Evolutionary conservation across 176 grass and related monocot genomes (phyloP).

Genomic region (Aegilops speltoides): DNA sequence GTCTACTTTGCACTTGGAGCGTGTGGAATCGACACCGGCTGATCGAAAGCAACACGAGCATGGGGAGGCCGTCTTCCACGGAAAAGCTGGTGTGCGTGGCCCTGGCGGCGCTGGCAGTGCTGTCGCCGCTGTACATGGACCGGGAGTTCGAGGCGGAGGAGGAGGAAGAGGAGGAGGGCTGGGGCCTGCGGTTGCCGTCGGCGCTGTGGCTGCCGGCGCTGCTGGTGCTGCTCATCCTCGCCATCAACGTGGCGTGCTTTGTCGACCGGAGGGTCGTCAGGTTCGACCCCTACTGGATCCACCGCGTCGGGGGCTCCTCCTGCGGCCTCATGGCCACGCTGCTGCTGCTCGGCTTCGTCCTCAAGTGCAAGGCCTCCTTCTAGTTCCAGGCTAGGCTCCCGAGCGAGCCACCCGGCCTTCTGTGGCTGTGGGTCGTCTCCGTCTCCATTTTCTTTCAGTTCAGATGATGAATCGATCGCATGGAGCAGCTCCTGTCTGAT

Average conservation of each 20-base stretch:
- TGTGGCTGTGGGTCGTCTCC: not conserved
- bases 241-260: constrained; percentile 84
- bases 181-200: constrained; percentile 18
- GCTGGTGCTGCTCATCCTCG: constrained; percentile 58
- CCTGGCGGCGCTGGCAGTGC: constrained; percentile 64
- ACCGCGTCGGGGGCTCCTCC: constrained; percentile 81
- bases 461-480: not conserved
- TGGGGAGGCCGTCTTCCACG: constrained; percentile 67
- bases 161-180: constrained; percentile 43
- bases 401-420: not conserved
- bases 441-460: not conserved
- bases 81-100: constrained; percentile 64
- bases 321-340: constrained; percentile 78
- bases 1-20: not conserved
- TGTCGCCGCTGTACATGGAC: constrained; percentile 93
- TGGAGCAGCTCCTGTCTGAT: not conserved
- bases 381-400: constrained; percentile 16
- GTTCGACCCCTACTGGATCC: constrained; percentile 99
- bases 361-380: constrained; percentile 84
- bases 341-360: constrained; percentile 84
- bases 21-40: not conserved
- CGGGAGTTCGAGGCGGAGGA: constrained; percentile 35
- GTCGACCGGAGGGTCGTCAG: constrained; percentile 61
- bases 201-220: constrained; percentile 69
- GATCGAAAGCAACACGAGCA: not conserved